Percentiles rank a stretch among this genome's conserved stretches.
Conservation (phyloP, 345 rosid genomes). For the Heritiera littoralis region DNA sequence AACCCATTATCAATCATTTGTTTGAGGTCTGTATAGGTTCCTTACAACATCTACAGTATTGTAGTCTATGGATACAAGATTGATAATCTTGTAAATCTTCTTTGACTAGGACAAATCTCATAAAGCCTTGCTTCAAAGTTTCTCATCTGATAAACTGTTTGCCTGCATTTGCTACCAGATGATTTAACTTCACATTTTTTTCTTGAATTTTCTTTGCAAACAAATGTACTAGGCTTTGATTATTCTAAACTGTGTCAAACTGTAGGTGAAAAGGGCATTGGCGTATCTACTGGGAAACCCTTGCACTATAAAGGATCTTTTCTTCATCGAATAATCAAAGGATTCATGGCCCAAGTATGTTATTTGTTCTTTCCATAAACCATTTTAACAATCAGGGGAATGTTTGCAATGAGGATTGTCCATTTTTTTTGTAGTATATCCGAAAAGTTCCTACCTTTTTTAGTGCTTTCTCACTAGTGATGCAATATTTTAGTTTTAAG, state of each 20-base stretch:
- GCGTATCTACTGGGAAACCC: slow-evolving; percentile 78
- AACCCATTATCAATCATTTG: neutral
- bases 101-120: neutral
- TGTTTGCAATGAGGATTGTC: slow-evolving; percentile 12
- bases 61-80: neutral
- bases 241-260: slow-evolving; percentile 17
- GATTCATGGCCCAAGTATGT: slow-evolving; percentile 97
- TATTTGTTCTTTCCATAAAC: slow-evolving; percentile 9
- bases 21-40: neutral
- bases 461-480: neutral
- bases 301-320: slow-evolving; percentile 78
- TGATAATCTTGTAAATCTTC: neutral
- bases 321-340: slow-evolving; percentile 89
- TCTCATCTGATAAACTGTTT: neutral
- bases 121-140: neutral
- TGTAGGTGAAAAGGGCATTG: slow-evolving; percentile 89
- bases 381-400: slow-evolving; percentile 11
- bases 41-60: neutral
- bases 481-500: neutral
- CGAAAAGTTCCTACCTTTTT: neutral
- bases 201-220: neutral
- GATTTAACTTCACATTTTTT: neutral
- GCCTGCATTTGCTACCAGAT: neutral
- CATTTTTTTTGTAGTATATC: neutral
- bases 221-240: slow-evolving; percentile 14